Evolutionary conservation across 345 rosid species (phyloP).

Genomic region (Anacardium occidentale): DNA sequence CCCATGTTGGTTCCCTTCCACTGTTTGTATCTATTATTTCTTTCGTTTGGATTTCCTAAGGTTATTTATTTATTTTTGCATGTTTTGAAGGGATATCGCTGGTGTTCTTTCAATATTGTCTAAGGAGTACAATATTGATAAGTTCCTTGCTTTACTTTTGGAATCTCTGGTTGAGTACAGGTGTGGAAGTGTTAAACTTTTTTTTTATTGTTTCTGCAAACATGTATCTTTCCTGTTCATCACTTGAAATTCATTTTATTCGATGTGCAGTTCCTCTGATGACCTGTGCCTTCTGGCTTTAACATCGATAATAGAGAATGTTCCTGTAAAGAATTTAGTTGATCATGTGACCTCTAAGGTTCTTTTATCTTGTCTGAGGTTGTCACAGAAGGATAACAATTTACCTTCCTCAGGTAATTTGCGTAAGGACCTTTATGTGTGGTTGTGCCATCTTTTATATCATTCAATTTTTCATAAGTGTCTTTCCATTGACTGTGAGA

Average conservation of each 20-base stretch:
- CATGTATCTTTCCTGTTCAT: conserved; percentile 13
- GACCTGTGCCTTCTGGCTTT: conserved; percentile 46
- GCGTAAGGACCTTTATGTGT: background rate
- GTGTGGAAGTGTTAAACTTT: conserved; percentile 34
- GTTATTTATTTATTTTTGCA: conserved; percentile 9
- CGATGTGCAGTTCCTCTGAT: conserved; percentile 61
- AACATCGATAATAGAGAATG: conserved; percentile 57
- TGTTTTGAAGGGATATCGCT: conserved; percentile 54
- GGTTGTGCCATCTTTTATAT: background rate
- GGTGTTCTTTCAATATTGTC: conserved; percentile 64
- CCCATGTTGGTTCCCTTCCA: background rate
- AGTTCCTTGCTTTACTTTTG: conserved; percentile 61
- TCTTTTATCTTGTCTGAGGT: conserved; percentile 60
- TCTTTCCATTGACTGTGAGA: background rate
- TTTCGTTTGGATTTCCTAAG: conserved; percentile 1
- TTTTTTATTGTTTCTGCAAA: conserved; percentile 6
- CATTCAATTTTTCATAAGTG: background rate
- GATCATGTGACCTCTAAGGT: conserved; percentile 55
- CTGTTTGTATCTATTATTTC: background rate
- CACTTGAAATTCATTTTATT: conserved; percentile 25
- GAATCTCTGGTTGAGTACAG: conserved; percentile 65
- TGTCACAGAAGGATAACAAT: conserved; percentile 46
- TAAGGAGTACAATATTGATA: conserved; percentile 70
- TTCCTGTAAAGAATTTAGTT: conserved; percentile 58
- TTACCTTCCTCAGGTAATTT: conserved; percentile 28